Evolutionary conservation across 306 rosid species (phyloP).

Genomic region (Urtica urens): DNA sequence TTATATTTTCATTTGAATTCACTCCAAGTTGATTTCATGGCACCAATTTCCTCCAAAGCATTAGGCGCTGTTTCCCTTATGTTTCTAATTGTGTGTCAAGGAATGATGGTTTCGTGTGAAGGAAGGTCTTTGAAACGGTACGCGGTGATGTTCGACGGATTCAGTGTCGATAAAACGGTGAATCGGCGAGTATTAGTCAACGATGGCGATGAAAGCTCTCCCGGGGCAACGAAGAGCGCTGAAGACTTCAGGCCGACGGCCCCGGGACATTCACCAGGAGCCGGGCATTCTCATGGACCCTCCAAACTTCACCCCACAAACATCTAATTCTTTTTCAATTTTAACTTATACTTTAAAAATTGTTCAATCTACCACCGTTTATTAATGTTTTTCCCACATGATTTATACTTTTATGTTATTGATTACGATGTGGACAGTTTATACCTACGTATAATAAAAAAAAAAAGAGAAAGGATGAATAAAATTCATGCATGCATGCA

Average conservation of each 20-base stretch:
- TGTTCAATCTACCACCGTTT: too few species aligned
- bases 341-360: too few species aligned
- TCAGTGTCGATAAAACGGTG: too few species aligned
- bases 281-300: slow-evolving; percentile 48
- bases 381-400: too few species aligned
- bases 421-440: too few species aligned
- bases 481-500: too few species aligned
- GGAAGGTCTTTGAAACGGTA: slow-evolving; percentile 11
- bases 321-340: too few species aligned
- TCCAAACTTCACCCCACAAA: slow-evolving; percentile 11
- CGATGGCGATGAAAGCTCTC: background rate
- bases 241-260: slow-evolving; percentile 58
- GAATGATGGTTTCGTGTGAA: slow-evolving; percentile 17
- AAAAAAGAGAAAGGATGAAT: too few species aligned
- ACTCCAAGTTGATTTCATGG: slow-evolving; percentile 25
- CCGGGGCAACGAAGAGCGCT: background rate
- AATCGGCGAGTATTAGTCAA: too few species aligned
- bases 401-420: too few species aligned
- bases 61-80: slow-evolving; percentile 16
- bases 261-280: slow-evolving; percentile 90
- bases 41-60: slow-evolving; percentile 31
- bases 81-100: slow-evolving; percentile 14
- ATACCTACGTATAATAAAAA: too few species aligned
- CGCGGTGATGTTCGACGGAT: too few species aligned
- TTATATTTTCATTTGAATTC: background rate